Evolutionary conservation across 2,329 filamentous ascomycete genomes (phyloP).

Genomic region (Colletotrichum phormii): DNA sequence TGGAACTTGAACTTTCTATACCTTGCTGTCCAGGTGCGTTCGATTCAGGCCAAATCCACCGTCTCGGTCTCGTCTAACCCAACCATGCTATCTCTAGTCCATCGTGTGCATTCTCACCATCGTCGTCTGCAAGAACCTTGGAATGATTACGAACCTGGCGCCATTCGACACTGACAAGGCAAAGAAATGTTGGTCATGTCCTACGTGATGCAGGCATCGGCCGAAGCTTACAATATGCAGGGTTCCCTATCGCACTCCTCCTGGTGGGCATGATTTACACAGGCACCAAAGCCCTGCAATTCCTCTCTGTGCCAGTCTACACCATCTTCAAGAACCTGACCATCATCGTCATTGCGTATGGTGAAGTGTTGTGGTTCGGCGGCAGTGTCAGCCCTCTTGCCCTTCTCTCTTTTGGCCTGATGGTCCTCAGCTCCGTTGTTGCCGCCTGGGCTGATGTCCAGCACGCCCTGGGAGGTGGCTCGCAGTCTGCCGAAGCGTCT

Average conservation of each 20-base stretch:
- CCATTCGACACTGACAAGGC: conserved; percentile 89
- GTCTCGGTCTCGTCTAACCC: conserved; percentile 9
- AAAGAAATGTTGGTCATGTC: conserved; percentile 79
- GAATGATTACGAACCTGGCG: conserved; percentile 85
- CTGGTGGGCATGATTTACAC: conserved; percentile 99
- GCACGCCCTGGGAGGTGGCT: conserved; percentile 75
- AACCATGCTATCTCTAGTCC: conserved; percentile 67
- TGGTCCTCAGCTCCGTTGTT: conserved; percentile 94
- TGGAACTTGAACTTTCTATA: conserved; percentile 99
- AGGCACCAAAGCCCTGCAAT: conserved; percentile 93
- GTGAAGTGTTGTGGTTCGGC: conserved; percentile 98
- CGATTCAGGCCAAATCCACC: neutral
- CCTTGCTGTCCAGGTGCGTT: conserved; percentile 88
- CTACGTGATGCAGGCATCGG: conserved; percentile 6
- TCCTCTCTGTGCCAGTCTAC: conserved; percentile 96
- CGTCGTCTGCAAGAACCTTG: conserved; percentile 81
- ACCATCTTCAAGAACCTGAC: conserved; percentile 99
- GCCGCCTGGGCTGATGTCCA: conserved; percentile 98
- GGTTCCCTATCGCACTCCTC: conserved; percentile 96
- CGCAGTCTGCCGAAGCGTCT: conserved; percentile 69
- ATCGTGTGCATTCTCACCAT: conserved; percentile 91
- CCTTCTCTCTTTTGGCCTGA: conserved; percentile 93
- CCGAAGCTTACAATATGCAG: conserved; percentile 58
- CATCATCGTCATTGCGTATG: conserved; percentile 98
- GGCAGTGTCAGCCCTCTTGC: conserved; percentile 89